phyloP scores from a whole-genome alignment of 2,329 filamentous ascomycete species.

The Curvularia sp. region DNA sequence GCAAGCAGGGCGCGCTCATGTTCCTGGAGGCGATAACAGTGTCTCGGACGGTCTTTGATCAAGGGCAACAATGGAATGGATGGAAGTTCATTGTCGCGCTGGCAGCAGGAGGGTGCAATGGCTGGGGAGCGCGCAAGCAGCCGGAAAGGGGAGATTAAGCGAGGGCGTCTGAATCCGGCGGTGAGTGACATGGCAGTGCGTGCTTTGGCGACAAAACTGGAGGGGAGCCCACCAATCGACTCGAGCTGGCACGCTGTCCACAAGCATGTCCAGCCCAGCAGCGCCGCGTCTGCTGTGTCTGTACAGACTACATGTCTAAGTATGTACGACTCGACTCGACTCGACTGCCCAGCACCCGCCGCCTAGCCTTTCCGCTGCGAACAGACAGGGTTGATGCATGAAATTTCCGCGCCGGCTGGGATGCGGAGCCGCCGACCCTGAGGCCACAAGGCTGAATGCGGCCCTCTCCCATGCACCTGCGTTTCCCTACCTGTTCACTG shows the following conservation, averaged over 20 bases:
- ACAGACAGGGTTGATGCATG: slow-evolving; percentile 25
- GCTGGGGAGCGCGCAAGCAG: slow-evolving; percentile 24
- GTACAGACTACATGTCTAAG: no score
- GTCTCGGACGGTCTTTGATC: slow-evolving; percentile 12
- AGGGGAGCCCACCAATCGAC: no score
- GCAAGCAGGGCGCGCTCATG: slow-evolving; percentile 27
- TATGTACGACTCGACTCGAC: no score
- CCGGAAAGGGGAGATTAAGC: slow-evolving; percentile 20
- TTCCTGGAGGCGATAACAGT: slow-evolving; percentile 14
- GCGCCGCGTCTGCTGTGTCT: no score
- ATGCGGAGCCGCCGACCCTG: slow-evolving; percentile 21
- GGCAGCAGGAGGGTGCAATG: slow-evolving; percentile 10
- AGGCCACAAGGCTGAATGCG: slow-evolving; percentile 17
- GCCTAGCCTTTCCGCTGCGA: slow-evolving; percentile 17
- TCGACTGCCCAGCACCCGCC: no score
- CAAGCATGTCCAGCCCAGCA: no score
- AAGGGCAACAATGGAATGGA: slow-evolving; percentile 23
- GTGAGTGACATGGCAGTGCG: slow-evolving; percentile 16
- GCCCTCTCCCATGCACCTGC: slow-evolving; percentile 24
- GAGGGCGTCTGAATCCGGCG: slow-evolving; percentile 20
- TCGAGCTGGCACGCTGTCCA: no score
- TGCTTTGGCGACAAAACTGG: no score
- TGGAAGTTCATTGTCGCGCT: slow-evolving; percentile 30
- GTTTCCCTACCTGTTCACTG: not conserved
- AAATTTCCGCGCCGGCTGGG: slow-evolving; percentile 21